Percentiles rank a stretch among this genome's conserved stretches.
Evolutionary conservation across 441 rosid species (phyloP).

Genomic region (Francoa sonchifolia): DNA sequence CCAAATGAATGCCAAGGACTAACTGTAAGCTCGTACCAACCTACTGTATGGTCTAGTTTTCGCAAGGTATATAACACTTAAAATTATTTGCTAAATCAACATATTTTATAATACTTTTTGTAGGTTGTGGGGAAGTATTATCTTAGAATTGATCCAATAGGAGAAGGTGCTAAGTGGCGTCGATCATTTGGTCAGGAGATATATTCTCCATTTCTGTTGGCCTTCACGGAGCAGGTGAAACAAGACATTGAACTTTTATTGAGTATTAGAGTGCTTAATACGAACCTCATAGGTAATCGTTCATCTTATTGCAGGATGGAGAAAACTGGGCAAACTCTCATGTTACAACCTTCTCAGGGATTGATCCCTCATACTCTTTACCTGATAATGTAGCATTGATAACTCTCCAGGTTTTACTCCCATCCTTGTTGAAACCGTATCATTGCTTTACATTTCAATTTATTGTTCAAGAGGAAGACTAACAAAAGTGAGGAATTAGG

Average conservation of each 20-base stretch:
- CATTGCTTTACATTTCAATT: too few relatives aligned
- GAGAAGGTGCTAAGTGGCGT: slow-evolving; percentile 69
- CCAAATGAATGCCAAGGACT: slow-evolving; percentile 59
- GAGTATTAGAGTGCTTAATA: slow-evolving; percentile 6
- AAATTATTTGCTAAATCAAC: neutral
- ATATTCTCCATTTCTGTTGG: slow-evolving; percentile 61
- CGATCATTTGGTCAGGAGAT: slow-evolving; percentile 64
- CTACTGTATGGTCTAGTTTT: neutral
- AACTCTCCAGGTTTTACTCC: slow-evolving; percentile 33
- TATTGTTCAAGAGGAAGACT: too few relatives aligned
- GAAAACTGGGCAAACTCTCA: slow-evolving; percentile 27
- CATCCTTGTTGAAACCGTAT: neutral
- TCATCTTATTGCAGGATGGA: slow-evolving; percentile 32
- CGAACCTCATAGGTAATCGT: slow-evolving; percentile 4
- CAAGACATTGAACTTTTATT: slow-evolving; percentile 1
- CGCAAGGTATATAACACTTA: neutral
- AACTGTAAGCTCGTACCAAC: slow-evolving; percentile 36
- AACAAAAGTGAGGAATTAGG: too few relatives aligned
- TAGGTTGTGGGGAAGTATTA: slow-evolving; percentile 56
- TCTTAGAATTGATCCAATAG: slow-evolving; percentile 47
- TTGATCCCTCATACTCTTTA: slow-evolving; percentile 47
- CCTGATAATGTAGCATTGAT: slow-evolving; percentile 49
- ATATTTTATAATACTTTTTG: slow-evolving; percentile 3
- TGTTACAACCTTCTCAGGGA: slow-evolving; percentile 34
- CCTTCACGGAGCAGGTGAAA: slow-evolving; percentile 64